Base-by-base conservation (phyloP, 257 asterid species). In the Solanum pennellii region DNA sequence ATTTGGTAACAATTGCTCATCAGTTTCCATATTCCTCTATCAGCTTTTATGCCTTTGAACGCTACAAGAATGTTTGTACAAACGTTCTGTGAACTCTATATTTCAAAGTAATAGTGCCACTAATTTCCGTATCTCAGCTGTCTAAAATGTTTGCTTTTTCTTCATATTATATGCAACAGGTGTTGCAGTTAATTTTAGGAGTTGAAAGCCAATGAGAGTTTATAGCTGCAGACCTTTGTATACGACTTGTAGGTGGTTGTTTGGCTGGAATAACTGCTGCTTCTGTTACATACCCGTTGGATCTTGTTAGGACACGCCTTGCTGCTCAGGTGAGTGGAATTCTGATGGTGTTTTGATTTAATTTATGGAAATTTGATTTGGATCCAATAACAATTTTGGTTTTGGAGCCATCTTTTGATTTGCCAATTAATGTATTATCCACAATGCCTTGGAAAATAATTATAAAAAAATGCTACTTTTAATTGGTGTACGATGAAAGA, bases 241-340 rank as follows among this genome's bases (percentile, higher is more conserved):
- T 94, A 88, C 93, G 98, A 27, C 98, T 95, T 88, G 49, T 92
- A 82, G 96, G 98, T 41, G 98, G 98, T 72, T 98, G 98, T 77
- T 91, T 95, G 90, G 97, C 98, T 90, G 98, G 98, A 87, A 88
- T 94, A 59, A 95, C 98, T 35, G 98, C 98, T 52, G 98, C 98
- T 90, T 93, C 96, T 72, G 90, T 90, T 87, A 94, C 98, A 44
- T 95, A 95, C 90, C 98, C 98, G 42, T 87, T 94, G 89, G 98
- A 95, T 90, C 97, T 94, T 82, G 97, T 94, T 66, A 92, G 98
- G 92, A 95, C 98, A 23, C 97, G 95, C 33, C 97, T 94, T 75
- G 91, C 98, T 27, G 95, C 96, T 44, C 98, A 95, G 98, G 98
- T 94, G 72, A 77, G 75, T 82, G 42, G 37, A 73, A 71, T 85